Evolutionary conservation across 2,329 filamentous ascomycete genomes (phyloP), one percentile per base, ranked within the genome.

Genomic region (Aspergillus fischeri): DNA sequence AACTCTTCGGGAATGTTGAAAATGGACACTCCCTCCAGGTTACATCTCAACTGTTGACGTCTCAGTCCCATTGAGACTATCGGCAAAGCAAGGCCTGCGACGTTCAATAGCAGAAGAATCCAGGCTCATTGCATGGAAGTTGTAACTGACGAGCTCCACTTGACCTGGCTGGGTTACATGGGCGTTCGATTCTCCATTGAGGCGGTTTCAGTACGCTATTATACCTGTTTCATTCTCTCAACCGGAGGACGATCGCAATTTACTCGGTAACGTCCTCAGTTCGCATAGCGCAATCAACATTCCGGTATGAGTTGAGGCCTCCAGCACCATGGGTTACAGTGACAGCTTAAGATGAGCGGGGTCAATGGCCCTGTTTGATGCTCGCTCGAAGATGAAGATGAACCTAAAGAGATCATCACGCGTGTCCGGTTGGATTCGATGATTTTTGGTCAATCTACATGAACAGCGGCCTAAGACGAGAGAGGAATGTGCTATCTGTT

Each of bases 21-120:
- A 11, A 24, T 14, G 42, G 21, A 10, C 3, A 4, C 20, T 9
- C 14, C 21, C 24, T n/a, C 42, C 28, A 49, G 25, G 55, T 57
- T 54, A 49, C 55, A 54, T 41, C 41, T 28, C 21, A 25, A 20
- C 25, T 29, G 49, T 58, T 52, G 41, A 52, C 49, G n/a, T 6
- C 17, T 42, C 21, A 6, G 56, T 49, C 35, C 25, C 52, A 47
- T 27, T 25, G 20, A 25, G 4, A 27, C 10, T 10, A 29, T 54
- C n/a, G 17, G 25, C 35, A 20, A 32, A 47, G 10, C 21, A 29
- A 21, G 24, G 35, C 44, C 17, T 32, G n/a, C 29, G 17, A 5
- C 5, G 11, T 38, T 29, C 28, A 14, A 14, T n/a, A 24, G 20
- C 45, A 54, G 48, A 32, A 47, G 14, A 48, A 49, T 32, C 11